Base-by-base conservation (phyloP, 2,329 filamentous ascomycete species). In the Orbilia brochopaga region DNA sequence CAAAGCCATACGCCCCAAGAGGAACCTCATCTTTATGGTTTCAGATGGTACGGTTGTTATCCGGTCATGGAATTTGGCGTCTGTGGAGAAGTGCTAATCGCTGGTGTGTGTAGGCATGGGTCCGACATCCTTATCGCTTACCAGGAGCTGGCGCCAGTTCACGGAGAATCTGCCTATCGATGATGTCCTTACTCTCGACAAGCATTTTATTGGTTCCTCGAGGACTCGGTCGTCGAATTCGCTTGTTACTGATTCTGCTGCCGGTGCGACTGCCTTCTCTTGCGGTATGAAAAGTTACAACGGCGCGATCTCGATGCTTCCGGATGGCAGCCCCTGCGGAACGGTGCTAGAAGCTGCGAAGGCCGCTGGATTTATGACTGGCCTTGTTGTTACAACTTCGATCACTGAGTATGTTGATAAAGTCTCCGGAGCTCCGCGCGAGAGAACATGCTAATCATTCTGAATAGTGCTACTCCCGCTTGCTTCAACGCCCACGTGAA, bases 1-100 rank as follows among this genome's bases (percentile, higher is more conserved):
- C 2, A 58, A 62, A 40, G 24, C 44, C 2, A 64, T 40, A 24
- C n/a, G 27, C 23, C 58, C 57, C 58, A 99, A 97, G 83, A 86
- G 91, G 61, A 99, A 97, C 80, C 83, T 99, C 59, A 89, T 99
- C 76, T 97, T 99, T 83, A 99, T 99, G 94, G 93, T 99, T 40
- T 96, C 91, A 0, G 94, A 99, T 79, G 94, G 94, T 77, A 74
- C 11, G 54, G 30, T 51, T 17, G 15, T 1, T 30, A 1, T 11
- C 21, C 13, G 8, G 21, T 17, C 27, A 5, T n/a, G 23, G 27
- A 24, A n/a, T 21, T 17, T 2, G n/a, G 7, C 3, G 6, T 51
- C 24, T 10, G 23, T 17, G 17, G 42, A 8, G n/a, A 10, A 46
- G 6, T 15, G 23, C 35, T 67, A 54, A 64, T 4, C 15, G 11